Percentiles rank a stretch among this genome's conserved stretches.
Evolutionary conservation across 805 yeast species (phyloP).

Genomic region (Candida methanosorbosa): DNA sequence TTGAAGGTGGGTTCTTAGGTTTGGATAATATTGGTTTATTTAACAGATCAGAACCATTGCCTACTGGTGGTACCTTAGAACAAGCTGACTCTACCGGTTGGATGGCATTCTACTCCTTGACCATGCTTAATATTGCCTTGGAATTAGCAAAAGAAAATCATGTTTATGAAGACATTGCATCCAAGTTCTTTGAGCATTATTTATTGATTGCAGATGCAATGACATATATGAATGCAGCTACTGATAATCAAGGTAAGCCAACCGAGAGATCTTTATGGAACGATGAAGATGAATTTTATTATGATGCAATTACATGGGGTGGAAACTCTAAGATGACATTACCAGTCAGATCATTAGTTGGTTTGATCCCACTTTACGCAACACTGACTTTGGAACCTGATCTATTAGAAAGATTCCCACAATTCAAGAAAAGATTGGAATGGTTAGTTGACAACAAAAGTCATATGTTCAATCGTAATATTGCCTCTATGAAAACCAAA

Average conservation of each 20-base stretch:
- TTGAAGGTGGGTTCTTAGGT: conserved; percentile 92
- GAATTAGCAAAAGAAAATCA: conserved; percentile 81
- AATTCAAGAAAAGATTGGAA: conserved; percentile 70
- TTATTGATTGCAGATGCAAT: conserved; percentile 87
- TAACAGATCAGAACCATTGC: conserved; percentile 87
- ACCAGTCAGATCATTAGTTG: conserved; percentile 85
- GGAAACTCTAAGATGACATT: conserved; percentile 54
- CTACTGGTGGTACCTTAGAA: conserved; percentile 83
- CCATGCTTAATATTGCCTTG: conserved; percentile 86
- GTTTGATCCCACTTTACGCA: conserved; percentile 87
- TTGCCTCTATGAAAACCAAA: conserved; percentile 69
- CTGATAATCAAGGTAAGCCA: conserved; percentile 17
- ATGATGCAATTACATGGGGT: conserved; percentile 86
- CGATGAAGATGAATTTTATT: conserved; percentile 80
- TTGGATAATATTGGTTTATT: conserved; percentile 88
- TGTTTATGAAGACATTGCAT: conserved; percentile 88
- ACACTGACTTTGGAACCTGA: conserved; percentile 84
- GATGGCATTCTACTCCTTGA: conserved; percentile 91
- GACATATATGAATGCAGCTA: conserved; percentile 50
- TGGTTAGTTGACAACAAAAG: conserved; percentile 75
- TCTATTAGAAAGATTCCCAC: conserved; percentile 65
- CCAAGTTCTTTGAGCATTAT: conserved; percentile 91
- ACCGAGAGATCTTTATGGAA: conserved; percentile 75
- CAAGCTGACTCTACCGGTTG: conserved; percentile 97
- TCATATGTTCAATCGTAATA: conserved; percentile 67